A percentile compares a stretch with the other conserved stretches of the same genome.
Evolutionary conservation across 352 stramenopile species (phyloP).

Genomic region (Phytophthora pini): DNA sequence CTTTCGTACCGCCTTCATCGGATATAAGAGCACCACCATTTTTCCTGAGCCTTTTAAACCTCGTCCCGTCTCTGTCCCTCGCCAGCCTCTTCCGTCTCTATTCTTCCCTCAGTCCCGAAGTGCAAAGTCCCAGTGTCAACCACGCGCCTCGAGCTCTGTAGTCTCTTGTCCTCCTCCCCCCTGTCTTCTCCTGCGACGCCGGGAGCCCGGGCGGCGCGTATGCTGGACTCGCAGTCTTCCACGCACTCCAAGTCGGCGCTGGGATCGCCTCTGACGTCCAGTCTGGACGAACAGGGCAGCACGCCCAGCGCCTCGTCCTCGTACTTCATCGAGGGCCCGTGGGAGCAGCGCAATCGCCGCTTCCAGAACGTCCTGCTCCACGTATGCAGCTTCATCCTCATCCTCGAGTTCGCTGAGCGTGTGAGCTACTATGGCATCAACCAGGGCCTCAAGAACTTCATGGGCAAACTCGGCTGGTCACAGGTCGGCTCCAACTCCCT

Average conservation of each 20-base stretch:
- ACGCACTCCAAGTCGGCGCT: constrained; percentile 60
- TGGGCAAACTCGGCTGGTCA: constrained; percentile 75
- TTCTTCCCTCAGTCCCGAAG: constrained; percentile 16
- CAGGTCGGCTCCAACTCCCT: constrained; percentile 87
- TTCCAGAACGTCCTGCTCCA: constrained; percentile 87
- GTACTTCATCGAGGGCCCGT: constrained; percentile 80
- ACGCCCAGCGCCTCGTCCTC: constrained; percentile 64
- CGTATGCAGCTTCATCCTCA: constrained; percentile 88
- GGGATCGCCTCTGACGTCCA: constrained; percentile 47
- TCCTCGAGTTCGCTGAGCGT: constrained; percentile 86
- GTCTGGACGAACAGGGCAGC: constrained; percentile 43
- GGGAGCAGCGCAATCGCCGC: constrained; percentile 77
- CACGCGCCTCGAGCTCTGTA: not conserved
- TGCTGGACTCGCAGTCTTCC: constrained; percentile 56
- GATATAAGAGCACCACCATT: constrained; percentile 1
- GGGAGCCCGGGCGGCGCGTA: constrained; percentile 18
- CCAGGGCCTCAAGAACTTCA: constrained; percentile 89
- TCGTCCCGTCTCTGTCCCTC: constrained; percentile 14
- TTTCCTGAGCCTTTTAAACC: not conserved
- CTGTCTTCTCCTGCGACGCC: constrained; percentile 6
- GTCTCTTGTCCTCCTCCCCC: constrained; percentile 1
- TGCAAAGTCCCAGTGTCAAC: constrained; percentile 8
- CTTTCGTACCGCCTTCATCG: not conserved
- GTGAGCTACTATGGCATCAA: constrained; percentile 91
- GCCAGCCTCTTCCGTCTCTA: constrained; percentile 25